Conservation (phyloP, 805 yeast species). For the Ogataea ramenticola region DNA sequence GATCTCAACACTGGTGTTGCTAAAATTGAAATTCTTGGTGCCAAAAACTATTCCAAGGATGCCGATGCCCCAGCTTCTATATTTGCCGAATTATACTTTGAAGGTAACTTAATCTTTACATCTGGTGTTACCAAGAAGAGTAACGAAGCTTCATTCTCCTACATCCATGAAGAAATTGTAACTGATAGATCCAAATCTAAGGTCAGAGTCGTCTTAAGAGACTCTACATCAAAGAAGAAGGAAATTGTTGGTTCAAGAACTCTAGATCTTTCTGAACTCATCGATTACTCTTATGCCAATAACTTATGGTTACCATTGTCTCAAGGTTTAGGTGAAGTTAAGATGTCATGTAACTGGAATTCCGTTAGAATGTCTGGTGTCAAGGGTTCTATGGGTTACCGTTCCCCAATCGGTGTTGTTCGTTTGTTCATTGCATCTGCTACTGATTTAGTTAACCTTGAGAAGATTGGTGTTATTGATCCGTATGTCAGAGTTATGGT, state of each 20-base stretch:
- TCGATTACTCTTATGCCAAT: conserved; percentile 74
- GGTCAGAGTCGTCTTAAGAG: conserved; percentile 59
- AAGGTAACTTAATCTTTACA: conserved; percentile 50
- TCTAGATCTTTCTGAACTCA: conserved; percentile 52
- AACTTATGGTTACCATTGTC: conserved; percentile 70
- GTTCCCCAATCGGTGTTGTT: conserved; percentile 91
- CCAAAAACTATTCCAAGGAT: conserved; percentile 42
- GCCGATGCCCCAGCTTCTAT: conserved; percentile 45
- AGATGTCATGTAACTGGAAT: conserved; percentile 71
- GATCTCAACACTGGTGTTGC: conserved; percentile 92
- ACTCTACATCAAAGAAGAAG: conserved; percentile 49
- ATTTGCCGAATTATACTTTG: conserved; percentile 64
- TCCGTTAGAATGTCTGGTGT: conserved; percentile 71
- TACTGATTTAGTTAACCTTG: conserved; percentile 71
- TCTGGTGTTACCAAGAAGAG: conserved; percentile 54
- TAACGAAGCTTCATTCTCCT: conserved; percentile 62
- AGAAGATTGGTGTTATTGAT: conserved; percentile 83
- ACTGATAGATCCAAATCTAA: conserved; percentile 63
- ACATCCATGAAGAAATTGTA: conserved; percentile 53
- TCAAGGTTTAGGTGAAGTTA: conserved; percentile 64
- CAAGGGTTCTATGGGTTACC: conserved; percentile 69
- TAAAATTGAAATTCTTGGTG: conserved; percentile 56
- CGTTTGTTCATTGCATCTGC: conserved; percentile 69
- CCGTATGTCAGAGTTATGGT: conserved; percentile 81
- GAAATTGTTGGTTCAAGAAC: conserved; percentile 53